A percentile compares a stretch with the other conserved stretches of the same genome.
Conservation (phyloP, 2,329 filamentous ascomycete species). For the Pseudofabraea citricarpa region DNA sequence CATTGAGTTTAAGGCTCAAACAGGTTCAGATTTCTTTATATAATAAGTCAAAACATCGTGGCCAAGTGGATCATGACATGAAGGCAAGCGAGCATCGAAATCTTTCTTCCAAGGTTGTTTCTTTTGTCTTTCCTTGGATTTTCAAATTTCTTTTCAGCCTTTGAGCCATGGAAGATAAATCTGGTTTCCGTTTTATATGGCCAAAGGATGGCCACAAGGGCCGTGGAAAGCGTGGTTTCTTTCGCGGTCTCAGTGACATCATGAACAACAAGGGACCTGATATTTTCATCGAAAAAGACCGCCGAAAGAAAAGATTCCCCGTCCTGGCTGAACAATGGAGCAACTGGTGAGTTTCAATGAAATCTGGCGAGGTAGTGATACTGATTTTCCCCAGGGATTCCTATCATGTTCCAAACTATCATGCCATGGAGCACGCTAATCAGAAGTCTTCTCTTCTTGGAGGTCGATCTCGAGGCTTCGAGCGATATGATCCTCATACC, state of each 20-base stretch:
- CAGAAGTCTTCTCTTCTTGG: not conserved
- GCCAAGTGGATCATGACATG: not conserved
- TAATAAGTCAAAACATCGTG: too few relatives aligned
- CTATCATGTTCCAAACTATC: slow-evolving; percentile 15
- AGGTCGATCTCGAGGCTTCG: slow-evolving; percentile 11
- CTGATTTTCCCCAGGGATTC: slow-evolving; percentile 25
- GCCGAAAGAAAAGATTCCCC: slow-evolving; percentile 6
- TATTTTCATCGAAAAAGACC: slow-evolving; percentile 29
- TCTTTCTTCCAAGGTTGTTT: not conserved
- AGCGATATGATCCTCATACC: slow-evolving; percentile 24
- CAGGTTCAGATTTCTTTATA: too few relatives aligned
- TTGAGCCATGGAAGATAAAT: not conserved
- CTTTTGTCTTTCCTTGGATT: not conserved
- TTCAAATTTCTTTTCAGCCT: not conserved
- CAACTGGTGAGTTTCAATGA: slow-evolving; percentile 21
- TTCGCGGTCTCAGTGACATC: slow-evolving; percentile 29
- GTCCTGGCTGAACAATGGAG: slow-evolving; percentile 23
- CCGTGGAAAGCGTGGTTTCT: slow-evolving; percentile 19
- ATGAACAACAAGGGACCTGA: slow-evolving; percentile 35
- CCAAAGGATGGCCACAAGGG: slow-evolving; percentile 24
- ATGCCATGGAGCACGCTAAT: not conserved
- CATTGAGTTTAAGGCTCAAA: too few relatives aligned
- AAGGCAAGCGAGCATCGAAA: not conserved
- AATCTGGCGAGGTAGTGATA: too few relatives aligned
- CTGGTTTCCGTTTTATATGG: slow-evolving; percentile 21